Evolutionary conservation across 192 early-diverging fungal genomes (phyloP), one percentile per base, ranked within the genome.

Genomic region (Haplosporangium gracile): DNA sequence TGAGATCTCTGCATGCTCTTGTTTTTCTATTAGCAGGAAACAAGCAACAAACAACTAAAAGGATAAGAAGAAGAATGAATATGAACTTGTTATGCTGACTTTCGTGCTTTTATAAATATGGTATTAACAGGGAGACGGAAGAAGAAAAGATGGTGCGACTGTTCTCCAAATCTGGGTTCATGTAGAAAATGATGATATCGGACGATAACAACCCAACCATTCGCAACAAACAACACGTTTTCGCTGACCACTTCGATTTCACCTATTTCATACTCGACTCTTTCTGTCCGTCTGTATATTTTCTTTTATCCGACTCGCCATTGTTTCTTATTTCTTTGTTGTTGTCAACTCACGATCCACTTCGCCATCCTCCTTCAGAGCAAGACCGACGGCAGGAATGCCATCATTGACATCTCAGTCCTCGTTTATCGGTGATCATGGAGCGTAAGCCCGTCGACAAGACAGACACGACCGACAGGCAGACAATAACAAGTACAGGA

Each of bases 131-230:
- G 81, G 95, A 96, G 81, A 91, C 94, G 72, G 95, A 96, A 79
- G 95, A 96, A 85, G 95, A 96, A 88, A 96, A 95, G 77, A 93
- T 96, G 79, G 83, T 93, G 75, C 91, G 96, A 36, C 88, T 95
- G 40, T 90, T 96, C 34, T 91, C 92, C 79, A 95, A 96, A 83
- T 95, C 93, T 16, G 96, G 96, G 24, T 95, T 96, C 85, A 84
- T 96, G 77, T 96, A 93, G 84, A 70, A 26, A 38, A 47, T 40
- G 71, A 43, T 51, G 29, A 11, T 8, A 72, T 45, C 39, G 2
- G 20, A 36, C 36, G 32, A 22, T 32, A n/a, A 7, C 45, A 29
- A 40, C 45, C 13, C 72, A 68, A 29, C 55, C 47, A 43, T 29
- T 6, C 47, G 20, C n/a, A 51, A 51, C 49, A 51, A 51, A 22